phyloP scores from a whole-genome alignment of 495 filamentous ascomycete genomes.

The Penicillium alfredii region DNA sequence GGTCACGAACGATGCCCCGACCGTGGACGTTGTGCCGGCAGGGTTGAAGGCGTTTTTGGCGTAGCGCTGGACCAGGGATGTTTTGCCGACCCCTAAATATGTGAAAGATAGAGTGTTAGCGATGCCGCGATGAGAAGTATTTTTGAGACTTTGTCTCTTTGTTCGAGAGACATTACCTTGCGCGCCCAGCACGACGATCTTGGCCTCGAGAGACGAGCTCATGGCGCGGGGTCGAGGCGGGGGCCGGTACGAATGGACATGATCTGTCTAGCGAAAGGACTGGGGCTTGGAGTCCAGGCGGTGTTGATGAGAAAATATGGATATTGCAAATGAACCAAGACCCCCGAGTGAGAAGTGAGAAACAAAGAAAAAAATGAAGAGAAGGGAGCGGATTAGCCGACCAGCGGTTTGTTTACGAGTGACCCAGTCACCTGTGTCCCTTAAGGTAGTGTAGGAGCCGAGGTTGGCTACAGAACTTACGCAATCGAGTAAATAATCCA shows the following conservation, averaged over 20 bases:
- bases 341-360: background rate
- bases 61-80: constrained; percentile 81
- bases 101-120: too few relatives aligned
- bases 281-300: too few relatives aligned
- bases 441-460: too few relatives aligned
- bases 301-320: too few relatives aligned
- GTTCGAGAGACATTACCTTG: constrained; percentile 46
- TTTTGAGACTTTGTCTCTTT: background rate
- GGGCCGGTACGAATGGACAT: constrained; percentile 28
- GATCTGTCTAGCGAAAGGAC: constrained; percentile 9
- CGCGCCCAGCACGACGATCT: constrained; percentile 84
- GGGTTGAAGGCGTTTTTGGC: constrained; percentile 73
- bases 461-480: too few relatives aligned
- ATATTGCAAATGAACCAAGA: too few relatives aligned
- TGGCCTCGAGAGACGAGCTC: constrained; percentile 79
- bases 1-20: constrained; percentile 91
- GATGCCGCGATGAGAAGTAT: too few relatives aligned
- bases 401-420: background rate
- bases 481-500: too few relatives aligned
- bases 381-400: constrained; percentile 12
- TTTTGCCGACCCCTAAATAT: constrained; percentile 81
- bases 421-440: background rate
- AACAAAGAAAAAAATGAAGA: constrained; percentile 2
- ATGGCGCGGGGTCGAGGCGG: constrained; percentile 41
- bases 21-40: constrained; percentile 65